phyloP scores from a whole-genome alignment of 306 rosid species.

The Boehmeria nivea region DNA sequence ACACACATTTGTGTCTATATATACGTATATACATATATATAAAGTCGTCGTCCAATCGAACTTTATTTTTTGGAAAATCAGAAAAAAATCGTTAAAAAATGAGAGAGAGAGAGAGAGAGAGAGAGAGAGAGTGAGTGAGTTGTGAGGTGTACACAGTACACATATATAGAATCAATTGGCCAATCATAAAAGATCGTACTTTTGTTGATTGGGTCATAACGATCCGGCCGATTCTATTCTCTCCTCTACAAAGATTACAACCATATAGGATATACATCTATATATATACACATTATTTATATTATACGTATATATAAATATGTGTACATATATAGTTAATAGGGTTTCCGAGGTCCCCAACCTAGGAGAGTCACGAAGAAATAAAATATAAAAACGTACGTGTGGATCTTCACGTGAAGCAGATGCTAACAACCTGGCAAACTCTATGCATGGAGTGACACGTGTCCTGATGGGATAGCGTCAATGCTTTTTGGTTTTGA shows the following conservation, averaged over 20 bases:
- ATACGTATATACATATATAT: background rate
- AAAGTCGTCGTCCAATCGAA: background rate
- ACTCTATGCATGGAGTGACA: background rate
- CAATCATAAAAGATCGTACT: conserved; percentile 24
- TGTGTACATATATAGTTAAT: background rate
- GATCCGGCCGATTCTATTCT: conserved; percentile 18
- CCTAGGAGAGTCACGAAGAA: background rate
- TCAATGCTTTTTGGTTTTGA: background rate
- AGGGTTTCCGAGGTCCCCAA: conserved; percentile 27
- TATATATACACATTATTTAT: too few species aligned
- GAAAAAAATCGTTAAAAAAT: background rate
- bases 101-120: too few species aligned
- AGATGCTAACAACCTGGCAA: conserved; percentile 4
- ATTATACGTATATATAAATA: background rate
- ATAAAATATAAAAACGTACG: background rate
- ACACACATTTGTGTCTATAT: too few species aligned
- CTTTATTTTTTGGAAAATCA: background rate
- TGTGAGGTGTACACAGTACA: background rate
- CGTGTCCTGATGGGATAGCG: conserved; percentile 16
- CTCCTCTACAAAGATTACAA: background rate
- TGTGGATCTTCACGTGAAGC: conserved; percentile 30
- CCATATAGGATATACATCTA: too few species aligned
- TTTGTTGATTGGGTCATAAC: conserved; percentile 2
- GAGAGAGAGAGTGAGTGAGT: too few species aligned
- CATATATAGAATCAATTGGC: conserved; percentile 1